phyloP scores from a whole-genome alignment of 306 rosid species.

The Gillenia trifoliata region DNA sequence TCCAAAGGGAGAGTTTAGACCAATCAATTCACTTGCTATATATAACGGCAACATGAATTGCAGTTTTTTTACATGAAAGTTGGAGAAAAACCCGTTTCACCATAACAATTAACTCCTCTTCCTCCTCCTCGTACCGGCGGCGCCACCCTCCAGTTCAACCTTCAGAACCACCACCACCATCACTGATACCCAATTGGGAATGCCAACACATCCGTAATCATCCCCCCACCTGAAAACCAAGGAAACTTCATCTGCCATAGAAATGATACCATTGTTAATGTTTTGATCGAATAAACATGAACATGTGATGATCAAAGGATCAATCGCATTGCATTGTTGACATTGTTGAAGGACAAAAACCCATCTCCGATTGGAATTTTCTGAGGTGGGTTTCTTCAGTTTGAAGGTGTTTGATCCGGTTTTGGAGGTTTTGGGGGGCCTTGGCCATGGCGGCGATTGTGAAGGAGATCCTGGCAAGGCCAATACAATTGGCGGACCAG shows the following conservation, averaged over 20 bases:
- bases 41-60: conserved; percentile 16
- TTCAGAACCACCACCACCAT: neutral
- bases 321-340: neutral
- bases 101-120: conserved; percentile 7
- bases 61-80: conserved; percentile 4
- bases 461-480: conserved; percentile 81
- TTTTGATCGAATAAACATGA: neutral
- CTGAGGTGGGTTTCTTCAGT: neutral
- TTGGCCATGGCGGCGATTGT: conserved; percentile 58
- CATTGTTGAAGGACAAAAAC: neutral
- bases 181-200: neutral
- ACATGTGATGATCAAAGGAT: neutral
- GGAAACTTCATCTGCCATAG: neutral
- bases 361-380: neutral
- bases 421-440: neutral
- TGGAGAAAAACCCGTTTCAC: conserved; percentile 42
- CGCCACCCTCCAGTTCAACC: conserved; percentile 24
- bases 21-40: conserved; percentile 28
- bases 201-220: conserved; percentile 4
- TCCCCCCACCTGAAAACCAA: neutral
- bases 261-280: neutral
- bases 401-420: neutral
- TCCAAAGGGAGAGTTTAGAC: conserved; percentile 1
- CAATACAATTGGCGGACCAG: conserved; percentile 78
- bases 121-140: conserved; percentile 19